Percentiles rank a stretch among this genome's conserved stretches.
These are phyloP conservation scores for Castanea sativa DNA, from an alignment of 306 rosid genomes.

Conservation along the genomic window DNA sequence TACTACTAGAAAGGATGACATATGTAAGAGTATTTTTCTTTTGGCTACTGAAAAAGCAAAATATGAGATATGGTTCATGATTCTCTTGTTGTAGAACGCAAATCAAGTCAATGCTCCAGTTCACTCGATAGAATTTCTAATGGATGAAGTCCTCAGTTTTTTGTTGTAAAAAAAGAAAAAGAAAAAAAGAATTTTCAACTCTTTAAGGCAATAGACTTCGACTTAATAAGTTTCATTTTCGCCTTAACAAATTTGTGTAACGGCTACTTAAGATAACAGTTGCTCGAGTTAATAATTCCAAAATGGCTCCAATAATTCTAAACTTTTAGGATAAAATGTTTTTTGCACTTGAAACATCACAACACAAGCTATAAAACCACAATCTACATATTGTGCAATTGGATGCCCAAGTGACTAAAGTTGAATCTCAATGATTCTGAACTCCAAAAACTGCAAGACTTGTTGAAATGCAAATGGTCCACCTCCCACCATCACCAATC, in stretches of 20 bases:
- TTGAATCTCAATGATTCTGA: conserved; percentile 2
- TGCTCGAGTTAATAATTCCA: neutral
- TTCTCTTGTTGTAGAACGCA: too few species aligned
- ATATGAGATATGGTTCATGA: too few species aligned
- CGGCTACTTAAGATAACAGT: neutral
- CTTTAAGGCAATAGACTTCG: too few species aligned
- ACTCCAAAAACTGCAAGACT: neutral
- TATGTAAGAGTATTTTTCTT: too few species aligned
- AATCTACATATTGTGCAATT: conserved; percentile 9
- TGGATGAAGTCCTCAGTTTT: too few species aligned
- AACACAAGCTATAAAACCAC: neutral
- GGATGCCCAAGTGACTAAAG: neutral
- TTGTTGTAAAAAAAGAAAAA: too few species aligned
- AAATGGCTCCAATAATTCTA: neutral
- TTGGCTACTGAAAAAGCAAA: too few species aligned
- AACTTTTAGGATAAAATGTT: neutral
- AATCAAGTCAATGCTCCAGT: too few species aligned
- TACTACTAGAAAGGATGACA: too few species aligned
- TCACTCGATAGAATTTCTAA: too few species aligned
- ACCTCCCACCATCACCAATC: neutral
- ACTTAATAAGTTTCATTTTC: too few species aligned
- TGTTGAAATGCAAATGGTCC: conserved; percentile 23
- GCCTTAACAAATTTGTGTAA: neutral
- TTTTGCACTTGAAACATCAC: neutral
- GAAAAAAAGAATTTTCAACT: too few species aligned